Base-by-base conservation (phyloP, 805 yeast genomes). In the Huiozyma naganishii region DNA sequence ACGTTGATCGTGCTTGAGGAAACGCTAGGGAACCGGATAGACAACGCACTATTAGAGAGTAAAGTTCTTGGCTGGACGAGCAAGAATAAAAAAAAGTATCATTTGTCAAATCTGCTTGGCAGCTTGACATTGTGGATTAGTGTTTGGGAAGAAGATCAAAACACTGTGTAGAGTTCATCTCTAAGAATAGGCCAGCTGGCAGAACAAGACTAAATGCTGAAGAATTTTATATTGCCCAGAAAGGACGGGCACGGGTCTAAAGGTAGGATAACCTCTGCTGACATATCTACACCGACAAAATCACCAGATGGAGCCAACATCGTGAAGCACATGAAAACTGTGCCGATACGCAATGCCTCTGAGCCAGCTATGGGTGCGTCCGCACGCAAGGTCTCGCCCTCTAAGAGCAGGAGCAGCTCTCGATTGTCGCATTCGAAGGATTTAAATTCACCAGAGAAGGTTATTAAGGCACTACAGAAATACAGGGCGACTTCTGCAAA, bases 401-500 rank as follows among this genome's bases (percentile, higher is more conserved):
- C 45, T 1, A 40, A 36, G 29, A 29, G 39, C 10, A 34, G 44
- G 28, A 29, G 34, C n/a, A 41, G 44, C 33, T 13, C 29, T 10
- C 34, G 42, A 27, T 27, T 32, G 27, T 43, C 43, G n/a, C 32
- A 27, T n/a, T 47, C 53, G 7, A 52, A 48, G 29, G 52, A 54
- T 40, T 33, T 50, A 5, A 36, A 51, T 6, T 44, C 59, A 3
- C 95, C 95, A 5, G 81, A 78, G 48, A 82, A 82, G 57, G 95
- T 86, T 38, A 86, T 92, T 46, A 80, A 79, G 49, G 97, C 97
- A 0, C 65, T 81, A 12, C 79, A 76, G 53, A 82, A 81, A 56
- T 89, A 89, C 63, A 68, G 68, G 37, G 83, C 95, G 1, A 89
- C 81, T 52, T 81, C 83, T 10, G 79, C 85, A 1, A 87, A 85